Conservation (phyloP, 768 basidiomycete species). For the Favolaschia claudopus region DNA sequence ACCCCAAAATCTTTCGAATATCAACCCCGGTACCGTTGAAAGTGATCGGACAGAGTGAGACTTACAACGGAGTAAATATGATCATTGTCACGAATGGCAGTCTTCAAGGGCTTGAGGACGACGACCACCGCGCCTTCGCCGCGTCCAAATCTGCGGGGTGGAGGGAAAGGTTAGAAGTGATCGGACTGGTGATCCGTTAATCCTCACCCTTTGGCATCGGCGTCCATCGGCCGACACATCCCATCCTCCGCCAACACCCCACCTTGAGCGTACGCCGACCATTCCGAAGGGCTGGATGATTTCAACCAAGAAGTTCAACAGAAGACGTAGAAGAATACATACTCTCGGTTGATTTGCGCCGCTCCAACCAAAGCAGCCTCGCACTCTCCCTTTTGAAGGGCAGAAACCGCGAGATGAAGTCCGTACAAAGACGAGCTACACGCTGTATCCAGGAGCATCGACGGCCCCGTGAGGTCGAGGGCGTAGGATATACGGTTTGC, state of each 20-base stretch:
- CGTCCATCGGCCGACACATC: too few species aligned
- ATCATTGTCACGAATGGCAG: conserved; percentile 39
- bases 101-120: conserved; percentile 17
- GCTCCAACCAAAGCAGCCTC: conserved; percentile 47
- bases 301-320: too few species aligned
- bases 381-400: conserved; percentile 44
- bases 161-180: not conserved
- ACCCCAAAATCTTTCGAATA: conserved; percentile 39
- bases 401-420: conserved; percentile 46
- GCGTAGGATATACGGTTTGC: conserved; percentile 41
- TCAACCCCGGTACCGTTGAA: too few species aligned
- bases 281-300: too few species aligned
- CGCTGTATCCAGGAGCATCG: conserved; percentile 45
- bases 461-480: conserved; percentile 38
- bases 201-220: too few species aligned
- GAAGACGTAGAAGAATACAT: conserved; percentile 24
- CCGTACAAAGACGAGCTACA: conserved; percentile 47
- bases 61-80: conserved; percentile 39
- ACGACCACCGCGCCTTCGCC: conserved; percentile 35
- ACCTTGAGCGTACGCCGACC: too few species aligned
- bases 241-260: too few species aligned
- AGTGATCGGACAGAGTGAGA: too few species aligned
- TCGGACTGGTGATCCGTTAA: not conserved
- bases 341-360: conserved; percentile 33
- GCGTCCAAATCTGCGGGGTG: conserved; percentile 32